Base-by-base conservation (phyloP, 1,284 basidiomycete species). In the Fomitopsis pinicola region DNA sequence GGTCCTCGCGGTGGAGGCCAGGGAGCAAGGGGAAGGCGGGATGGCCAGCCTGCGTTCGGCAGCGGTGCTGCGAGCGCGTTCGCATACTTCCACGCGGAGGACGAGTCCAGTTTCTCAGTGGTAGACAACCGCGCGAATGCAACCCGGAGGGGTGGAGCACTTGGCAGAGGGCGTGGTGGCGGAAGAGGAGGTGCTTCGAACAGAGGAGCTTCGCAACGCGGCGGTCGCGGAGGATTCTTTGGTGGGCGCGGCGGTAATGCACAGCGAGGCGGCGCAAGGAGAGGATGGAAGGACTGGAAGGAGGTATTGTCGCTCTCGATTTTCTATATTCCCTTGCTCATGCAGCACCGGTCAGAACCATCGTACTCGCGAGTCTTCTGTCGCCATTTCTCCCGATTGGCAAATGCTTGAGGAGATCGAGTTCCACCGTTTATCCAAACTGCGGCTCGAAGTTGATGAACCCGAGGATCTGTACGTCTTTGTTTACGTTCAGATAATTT, bases 1-100 rank as follows among this genome's bases (percentile, higher is more conserved):
- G 78, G 77, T 57, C 61, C 77, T 36, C 84, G 87, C 17, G 72
- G 80, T 59, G 81, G 80, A 26, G 71, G 71, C 15, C 71, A 78
- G 60, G 82, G 81, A 17, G 72, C 72, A 54, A 82, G 83, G 53
- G 81, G 86, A 57, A 81, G 86, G 64, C 80, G 87, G 63, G 87
- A 91, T 60, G 85, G 88, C 59, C 78, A 81, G 40, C 86, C 85
- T 66, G 86, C 89, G 10, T 91, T 91, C 72, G 87, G 88, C 59
- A 95, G 93, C 66, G 92, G 91, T 30, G 89, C 90, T 63, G 88
- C 89, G 33, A 96, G 89, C 71, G 94, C 95, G n/a, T 98, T 98
- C 73, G 93, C 95, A 33, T 98, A 98, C 78, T 96, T 97, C 81
- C 96, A 98, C 78, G 95, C 93, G 66, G 97, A 99, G 76, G 97